Percentiles rank a stretch among this genome's conserved stretches.
These are phyloP conservation scores for Clonostachys solani DNA, from an alignment of 2,329 filamentous ascomycete genomes.

Conservation along the genomic window DNA sequence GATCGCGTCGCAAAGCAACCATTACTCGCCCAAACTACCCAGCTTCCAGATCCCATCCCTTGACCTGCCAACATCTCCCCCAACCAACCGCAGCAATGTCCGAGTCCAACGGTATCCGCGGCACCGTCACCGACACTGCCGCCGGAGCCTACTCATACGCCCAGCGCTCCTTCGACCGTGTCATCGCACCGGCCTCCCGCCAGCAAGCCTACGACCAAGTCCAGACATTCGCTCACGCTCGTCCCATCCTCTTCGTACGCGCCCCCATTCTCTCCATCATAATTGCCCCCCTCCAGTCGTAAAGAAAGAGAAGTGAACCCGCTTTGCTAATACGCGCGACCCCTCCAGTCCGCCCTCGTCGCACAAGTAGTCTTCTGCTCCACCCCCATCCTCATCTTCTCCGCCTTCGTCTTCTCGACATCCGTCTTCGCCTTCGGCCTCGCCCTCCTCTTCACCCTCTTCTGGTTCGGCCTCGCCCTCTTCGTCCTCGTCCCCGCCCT, in stretches of 20 bases:
- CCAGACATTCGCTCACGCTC: constrained; percentile 52
- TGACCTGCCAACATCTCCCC: no score
- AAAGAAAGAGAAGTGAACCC: neutral
- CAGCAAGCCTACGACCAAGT: constrained; percentile 49
- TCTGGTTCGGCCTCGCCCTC: constrained; percentile 63
- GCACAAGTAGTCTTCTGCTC: constrained; percentile 62
- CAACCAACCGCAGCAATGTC: neutral
- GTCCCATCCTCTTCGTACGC: constrained; percentile 65
- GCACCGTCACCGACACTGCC: constrained; percentile 23
- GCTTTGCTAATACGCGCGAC: constrained; percentile 3
- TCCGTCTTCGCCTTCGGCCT: constrained; percentile 57
- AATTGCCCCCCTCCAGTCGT: neutral
- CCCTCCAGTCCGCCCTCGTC: constrained; percentile 58
- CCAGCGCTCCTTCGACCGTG: constrained; percentile 39
- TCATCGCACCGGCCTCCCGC: constrained; percentile 58
- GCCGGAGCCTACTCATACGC: constrained; percentile 30
- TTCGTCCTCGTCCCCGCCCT: constrained; percentile 66
- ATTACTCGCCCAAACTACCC: no score
- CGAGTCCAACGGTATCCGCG: constrained; percentile 12
- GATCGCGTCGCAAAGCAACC: no score
- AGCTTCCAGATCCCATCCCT: no score
- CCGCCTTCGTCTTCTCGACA: constrained; percentile 59
- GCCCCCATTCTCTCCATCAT: neutral
- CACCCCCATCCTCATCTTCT: constrained; percentile 65
- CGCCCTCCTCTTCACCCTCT: constrained; percentile 61